phyloP scores from a whole-genome alignment of 140 eudicot species.

The Flaveria floridana region DNA sequence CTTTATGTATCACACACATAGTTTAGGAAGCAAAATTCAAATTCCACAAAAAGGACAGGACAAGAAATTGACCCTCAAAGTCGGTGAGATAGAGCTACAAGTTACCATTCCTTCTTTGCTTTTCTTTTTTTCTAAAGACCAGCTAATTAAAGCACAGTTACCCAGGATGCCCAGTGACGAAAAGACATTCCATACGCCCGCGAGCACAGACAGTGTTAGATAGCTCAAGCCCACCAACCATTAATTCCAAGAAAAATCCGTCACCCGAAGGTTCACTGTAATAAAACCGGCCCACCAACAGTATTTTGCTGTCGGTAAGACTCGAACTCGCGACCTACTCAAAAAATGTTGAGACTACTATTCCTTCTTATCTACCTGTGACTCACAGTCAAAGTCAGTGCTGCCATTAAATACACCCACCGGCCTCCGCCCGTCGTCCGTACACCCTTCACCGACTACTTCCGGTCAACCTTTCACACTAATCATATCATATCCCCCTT shows the following conservation, averaged over 20 bases:
- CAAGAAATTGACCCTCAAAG: conserved; percentile 20
- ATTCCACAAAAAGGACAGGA: background rate
- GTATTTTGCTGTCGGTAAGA: too few relatives aligned
- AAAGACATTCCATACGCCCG: too few relatives aligned
- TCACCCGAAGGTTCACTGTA: too few relatives aligned
- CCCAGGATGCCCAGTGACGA: too few relatives aligned
- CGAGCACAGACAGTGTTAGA: too few relatives aligned
- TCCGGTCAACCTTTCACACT: conserved; percentile 35
- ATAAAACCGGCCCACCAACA: too few relatives aligned
- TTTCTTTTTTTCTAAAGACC: too few relatives aligned
- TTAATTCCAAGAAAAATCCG: too few relatives aligned
- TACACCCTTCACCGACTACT: conserved; percentile 24
- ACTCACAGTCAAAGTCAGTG: conserved; percentile 31
- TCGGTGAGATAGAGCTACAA: conserved; percentile 29
- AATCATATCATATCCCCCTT: conserved; percentile 17
- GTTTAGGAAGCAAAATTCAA: background rate
- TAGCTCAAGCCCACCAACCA: too few relatives aligned
- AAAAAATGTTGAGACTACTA: too few relatives aligned
- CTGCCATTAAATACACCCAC: conserved; percentile 29
- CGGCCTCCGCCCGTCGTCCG: conserved; percentile 32
- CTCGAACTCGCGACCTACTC: too few relatives aligned
- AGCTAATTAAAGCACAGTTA: too few relatives aligned
- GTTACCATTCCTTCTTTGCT: conserved; percentile 28
- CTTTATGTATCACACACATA: background rate
- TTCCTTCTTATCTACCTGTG: conserved; percentile 1